Base-by-base conservation (phyloP, 257 asterid genomes). In the Nicotiana attenuata region DNA sequence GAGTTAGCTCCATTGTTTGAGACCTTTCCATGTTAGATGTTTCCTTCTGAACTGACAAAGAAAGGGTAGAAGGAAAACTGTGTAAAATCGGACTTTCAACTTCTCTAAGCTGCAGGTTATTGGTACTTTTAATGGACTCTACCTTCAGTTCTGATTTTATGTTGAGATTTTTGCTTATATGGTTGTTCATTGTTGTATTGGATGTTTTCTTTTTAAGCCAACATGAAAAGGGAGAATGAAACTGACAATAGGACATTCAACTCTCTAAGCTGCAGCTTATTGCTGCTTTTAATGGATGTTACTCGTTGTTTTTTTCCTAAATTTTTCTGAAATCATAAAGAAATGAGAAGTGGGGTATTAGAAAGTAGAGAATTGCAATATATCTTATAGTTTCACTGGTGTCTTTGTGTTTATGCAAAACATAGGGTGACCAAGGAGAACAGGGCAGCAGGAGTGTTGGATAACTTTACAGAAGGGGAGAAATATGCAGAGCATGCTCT, bases 401-500 rank as follows among this genome's bases (percentile, higher is more conserved):
- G 52, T 53, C 52, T 45, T 14, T 7, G 13, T 52, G 57, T 71
- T 53, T 68, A 41, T 26, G 78, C 64, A 55, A 22, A 82, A 82
- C 81, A 69, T 69, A 93, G 97, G 90, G 97, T 92, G 88, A 90
- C 90, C 0, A 93, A 93, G 91, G 97, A 93, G 82, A 90, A 93
- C 89, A 88, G 97, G 82, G 88, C 93, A 59, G 96, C 97, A 59
- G 97, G 98, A 15, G 85, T 93, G 77, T 88, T 93, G 92, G 97
- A 91, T 3, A 93, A 93, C 85, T 83, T 80, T 60, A 87, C 89
- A 0, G 98, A 93, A 85, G 98, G 98, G 24, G 93, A 92, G 90
- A 92, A 87, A 77, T 93, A 93, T 60, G 66, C 92, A 0, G 89
- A 91, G 47, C 96, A 92, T 80, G 85, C 87, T 84, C 90, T 93